Evolutionary conservation across 2,329 filamentous ascomycete species (phyloP).

Genomic region (Colletotrichum navitas): DNA sequence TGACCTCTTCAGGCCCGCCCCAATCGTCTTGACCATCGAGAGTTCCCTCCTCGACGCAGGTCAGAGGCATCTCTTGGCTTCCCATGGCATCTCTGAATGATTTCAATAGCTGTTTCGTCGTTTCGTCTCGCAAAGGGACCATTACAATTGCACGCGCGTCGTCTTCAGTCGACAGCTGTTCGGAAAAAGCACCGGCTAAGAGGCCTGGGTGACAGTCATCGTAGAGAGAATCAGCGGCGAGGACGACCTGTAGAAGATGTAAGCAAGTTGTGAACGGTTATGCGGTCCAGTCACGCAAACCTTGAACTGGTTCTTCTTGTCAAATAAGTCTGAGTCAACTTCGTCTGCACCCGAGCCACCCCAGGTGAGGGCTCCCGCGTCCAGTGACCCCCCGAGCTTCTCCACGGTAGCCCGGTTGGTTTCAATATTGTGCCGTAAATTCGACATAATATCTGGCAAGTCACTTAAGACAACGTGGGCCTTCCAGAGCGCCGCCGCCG

Average conservation of each 20-base stretch:
- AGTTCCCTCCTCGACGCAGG: conserved; percentile 70
- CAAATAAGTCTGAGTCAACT: conserved; percentile 60
- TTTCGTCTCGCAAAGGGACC: conserved; percentile 81
- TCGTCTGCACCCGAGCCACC: conserved; percentile 61
- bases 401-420: conserved; percentile 71
- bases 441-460: conserved; percentile 84
- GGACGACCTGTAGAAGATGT: conserved; percentile 68
- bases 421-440: conserved; percentile 80
- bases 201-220: conserved; percentile 84
- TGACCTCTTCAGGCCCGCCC: conserved; percentile 65
- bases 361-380: conserved; percentile 82
- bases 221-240: conserved; percentile 90
- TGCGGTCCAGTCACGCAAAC: conserved; percentile 48
- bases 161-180: conserved; percentile 70
- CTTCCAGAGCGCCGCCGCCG: conserved; percentile 80
- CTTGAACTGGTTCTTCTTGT: conserved; percentile 64
- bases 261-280: conserved; percentile 8
- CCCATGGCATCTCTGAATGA: conserved; percentile 74
- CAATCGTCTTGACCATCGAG: conserved; percentile 81
- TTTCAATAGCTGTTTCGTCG: conserved; percentile 70
- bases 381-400: conserved; percentile 66
- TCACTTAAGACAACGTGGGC: conserved; percentile 82
- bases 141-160: conserved; percentile 81
- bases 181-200: conserved; percentile 76
- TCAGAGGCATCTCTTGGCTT: conserved; percentile 59